These are phyloP conservation scores for Tricholoma terreum DNA, from an alignment of 768 basidiomycete species.

Conservation along the genomic window DNA sequence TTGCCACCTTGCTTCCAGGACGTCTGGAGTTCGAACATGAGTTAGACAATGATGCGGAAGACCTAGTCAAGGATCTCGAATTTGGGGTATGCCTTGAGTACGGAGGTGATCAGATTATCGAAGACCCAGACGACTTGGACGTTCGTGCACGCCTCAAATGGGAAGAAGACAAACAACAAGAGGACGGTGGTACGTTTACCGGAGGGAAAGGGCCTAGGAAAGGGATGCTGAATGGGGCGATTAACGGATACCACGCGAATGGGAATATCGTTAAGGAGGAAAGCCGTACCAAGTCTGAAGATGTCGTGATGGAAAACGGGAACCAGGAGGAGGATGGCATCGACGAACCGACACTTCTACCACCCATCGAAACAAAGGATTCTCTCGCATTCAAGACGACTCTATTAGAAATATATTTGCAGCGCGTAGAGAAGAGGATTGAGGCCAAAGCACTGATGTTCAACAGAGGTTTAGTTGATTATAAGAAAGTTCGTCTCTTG, in stretches of 20 bases:
- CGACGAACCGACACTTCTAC: conserved; percentile 68
- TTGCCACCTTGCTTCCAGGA: conserved; percentile 90
- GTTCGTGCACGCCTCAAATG: conserved; percentile 56
- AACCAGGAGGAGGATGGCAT: conserved; percentile 54
- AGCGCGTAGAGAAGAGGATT: conserved; percentile 79
- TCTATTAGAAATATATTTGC: conserved; percentile 86
- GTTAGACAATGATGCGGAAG: conserved; percentile 94
- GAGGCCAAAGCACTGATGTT: conserved; percentile 89
- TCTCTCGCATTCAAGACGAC: conserved; percentile 88
- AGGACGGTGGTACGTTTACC: conserved; percentile 20
- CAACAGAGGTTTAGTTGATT: conserved; percentile 86
- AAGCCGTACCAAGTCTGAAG: conserved; percentile 38
- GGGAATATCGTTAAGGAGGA: conserved; percentile 36
- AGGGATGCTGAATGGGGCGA: conserved; percentile 39
- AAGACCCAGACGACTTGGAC: conserved; percentile 76
- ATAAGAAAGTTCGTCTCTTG: conserved; percentile 73
- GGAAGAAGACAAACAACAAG: conserved; percentile 39
- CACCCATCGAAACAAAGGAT: conserved; percentile 78
- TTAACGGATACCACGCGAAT: conserved; percentile 44
- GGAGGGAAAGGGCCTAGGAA: conserved; percentile 35
- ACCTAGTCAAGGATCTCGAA: conserved; percentile 92
- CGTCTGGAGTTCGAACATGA: conserved; percentile 99
- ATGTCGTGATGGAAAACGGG: conserved; percentile 46
- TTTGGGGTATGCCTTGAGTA: conserved; percentile 86
- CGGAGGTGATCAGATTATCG: conserved; percentile 77